phyloP scores from a whole-genome alignment of 139 green algal species.

The Coelastrella sp. region DNA sequence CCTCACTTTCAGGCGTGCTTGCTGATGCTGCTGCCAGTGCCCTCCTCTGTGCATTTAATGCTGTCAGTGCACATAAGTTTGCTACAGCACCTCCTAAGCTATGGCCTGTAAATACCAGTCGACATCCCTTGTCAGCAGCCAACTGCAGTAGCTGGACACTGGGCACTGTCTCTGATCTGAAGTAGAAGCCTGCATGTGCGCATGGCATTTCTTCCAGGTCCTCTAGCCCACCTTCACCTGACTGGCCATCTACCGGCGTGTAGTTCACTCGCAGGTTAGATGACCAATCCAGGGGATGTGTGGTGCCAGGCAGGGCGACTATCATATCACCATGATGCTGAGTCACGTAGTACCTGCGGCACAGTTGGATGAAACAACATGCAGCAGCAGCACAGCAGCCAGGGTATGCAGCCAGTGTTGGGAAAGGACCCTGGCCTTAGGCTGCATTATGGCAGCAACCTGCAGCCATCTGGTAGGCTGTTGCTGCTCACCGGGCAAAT shows the following conservation, averaged over 20 bases:
- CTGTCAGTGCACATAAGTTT: slow-evolving; percentile 71
- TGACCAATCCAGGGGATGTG: slow-evolving; percentile 39
- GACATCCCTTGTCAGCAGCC: slow-evolving; percentile 34
- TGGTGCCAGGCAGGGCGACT: slow-evolving; percentile 42
- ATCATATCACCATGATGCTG: slow-evolving; percentile 23
- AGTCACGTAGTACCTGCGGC: slow-evolving; percentile 29
- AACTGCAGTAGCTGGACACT: slow-evolving; percentile 61
- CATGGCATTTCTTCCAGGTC: slow-evolving; percentile 43
- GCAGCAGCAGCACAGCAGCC: not conserved
- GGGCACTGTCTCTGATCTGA: slow-evolving; percentile 58
- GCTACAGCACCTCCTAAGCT: slow-evolving; percentile 76
- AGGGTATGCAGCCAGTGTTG: not conserved
- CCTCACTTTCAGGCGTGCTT: not conserved
- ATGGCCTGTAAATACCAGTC: slow-evolving; percentile 81
- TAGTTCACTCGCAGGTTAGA: slow-evolving; percentile 44
- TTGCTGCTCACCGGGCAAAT: not conserved
- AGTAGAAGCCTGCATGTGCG: slow-evolving; percentile 75
- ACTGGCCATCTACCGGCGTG: not conserved
- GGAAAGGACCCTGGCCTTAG: not conserved
- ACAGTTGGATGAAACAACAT: not conserved
- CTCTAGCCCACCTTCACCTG: not conserved
- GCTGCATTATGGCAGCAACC: not conserved
- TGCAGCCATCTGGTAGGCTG: not conserved
- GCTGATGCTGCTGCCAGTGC: slow-evolving; percentile 1
- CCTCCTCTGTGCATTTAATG: slow-evolving; percentile 1